Base-by-base conservation (phyloP, 371 early-diverging fungal species). In the Sporodiniella umbellata region DNA sequence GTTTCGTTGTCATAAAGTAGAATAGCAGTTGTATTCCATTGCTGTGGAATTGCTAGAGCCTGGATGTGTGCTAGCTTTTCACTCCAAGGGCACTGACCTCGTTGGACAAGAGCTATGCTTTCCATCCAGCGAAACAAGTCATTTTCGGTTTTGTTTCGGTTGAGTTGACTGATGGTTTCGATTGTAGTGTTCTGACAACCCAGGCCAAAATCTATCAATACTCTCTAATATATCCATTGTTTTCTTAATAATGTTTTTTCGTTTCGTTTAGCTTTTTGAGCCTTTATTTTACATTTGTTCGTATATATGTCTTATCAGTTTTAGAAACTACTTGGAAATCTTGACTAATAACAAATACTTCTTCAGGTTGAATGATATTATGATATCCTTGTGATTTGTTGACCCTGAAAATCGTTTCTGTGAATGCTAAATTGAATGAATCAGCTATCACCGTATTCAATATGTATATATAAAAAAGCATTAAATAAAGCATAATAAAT, bases 21-120 rank as follows among this genome's bases (percentile, higher is more conserved):
- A 2, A 54, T 31, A 2, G 64, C 68, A 3, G 53, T 39, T 23
- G 60, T 15, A 30, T 43, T 53, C 8, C 62, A 38, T 4, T 46
- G n/a, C 21, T 54, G 42, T 11, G 38, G 5, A 2, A 23, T 3
- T 19, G 68, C 26, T n/a, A 64, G 30, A 7, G 24, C 30, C 11
- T 52, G 49, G 0, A 60, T 60, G 1, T 31, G 45, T 5, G 45
- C 12, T 23, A 68, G 22, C 12, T 68, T 68, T 18, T 60, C 60
- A 25, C 60, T 63, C 60, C 63, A 68, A n/a, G 26, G 44, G 35
- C 68, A 68, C 23, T 39, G n/a, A 5, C 62, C 62, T 48, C 68
- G 18, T 43, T 57, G 49, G 3, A 68, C 57, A 11, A 68, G 42
- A 1, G 64, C 68, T 6, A 68, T 31, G 24, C 51, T 57, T 26